These are phyloP conservation scores for Allomyces macrogynus DNA, from an alignment of 192 early-diverging fungal species.

Conservation along the genomic window DNA sequence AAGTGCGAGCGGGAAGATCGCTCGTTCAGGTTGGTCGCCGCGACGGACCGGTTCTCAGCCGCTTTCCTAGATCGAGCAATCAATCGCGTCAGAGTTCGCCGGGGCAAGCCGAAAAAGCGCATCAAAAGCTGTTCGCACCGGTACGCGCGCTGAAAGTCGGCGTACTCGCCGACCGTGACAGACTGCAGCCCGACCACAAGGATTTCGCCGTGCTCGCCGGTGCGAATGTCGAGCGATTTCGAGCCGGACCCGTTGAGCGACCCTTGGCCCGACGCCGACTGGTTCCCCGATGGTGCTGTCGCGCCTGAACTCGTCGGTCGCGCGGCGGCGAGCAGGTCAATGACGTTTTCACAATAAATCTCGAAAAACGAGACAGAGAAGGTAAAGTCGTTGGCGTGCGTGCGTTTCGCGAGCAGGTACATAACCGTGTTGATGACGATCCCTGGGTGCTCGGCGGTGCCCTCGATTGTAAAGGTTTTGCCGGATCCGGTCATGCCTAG, in stretches of 20 bases:
- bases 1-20: slow-evolving; percentile 42
- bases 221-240: slow-evolving; percentile 26
- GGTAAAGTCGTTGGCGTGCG: slow-evolving; percentile 8
- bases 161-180: slow-evolving; percentile 20
- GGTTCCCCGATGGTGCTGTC: background rate
- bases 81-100: background rate
- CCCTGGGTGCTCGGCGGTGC: slow-evolving; percentile 25
- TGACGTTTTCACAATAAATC: slow-evolving; percentile 46
- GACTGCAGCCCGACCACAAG: slow-evolving; percentile 35
- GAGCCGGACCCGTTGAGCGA: background rate
- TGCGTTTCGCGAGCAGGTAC: slow-evolving; percentile 23
- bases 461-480: slow-evolving; percentile 46
- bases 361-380: slow-evolving; percentile 32
- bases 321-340: slow-evolving; percentile 25
- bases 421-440: slow-evolving; percentile 36
- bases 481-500: slow-evolving; percentile 4
- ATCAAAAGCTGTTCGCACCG: slow-evolving; percentile 1
- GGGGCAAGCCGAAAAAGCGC: background rate
- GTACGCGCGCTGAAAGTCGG: slow-evolving; percentile 22
- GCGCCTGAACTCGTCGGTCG: slow-evolving; percentile 8
- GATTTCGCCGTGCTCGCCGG: slow-evolving; percentile 27
- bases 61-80: slow-evolving; percentile 11
- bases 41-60: slow-evolving; percentile 31
- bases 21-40: slow-evolving; percentile 41
- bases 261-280: background rate